Conservation (phyloP, 2,329 filamentous ascomycete species). For the Parafenestella ontariensis region DNA sequence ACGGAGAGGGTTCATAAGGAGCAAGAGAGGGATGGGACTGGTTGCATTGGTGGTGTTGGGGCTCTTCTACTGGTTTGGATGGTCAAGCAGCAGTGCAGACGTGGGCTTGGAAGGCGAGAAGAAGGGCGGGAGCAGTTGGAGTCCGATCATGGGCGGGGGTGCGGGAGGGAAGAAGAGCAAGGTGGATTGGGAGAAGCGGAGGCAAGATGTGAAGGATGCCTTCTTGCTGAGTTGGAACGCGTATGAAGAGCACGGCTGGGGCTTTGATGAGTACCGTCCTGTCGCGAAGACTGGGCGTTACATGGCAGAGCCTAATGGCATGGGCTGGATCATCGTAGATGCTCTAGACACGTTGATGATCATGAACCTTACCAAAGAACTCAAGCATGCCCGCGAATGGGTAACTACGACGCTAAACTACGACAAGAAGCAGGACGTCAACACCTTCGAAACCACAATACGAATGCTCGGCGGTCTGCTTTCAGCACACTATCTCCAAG, state of each 20-base stretch:
- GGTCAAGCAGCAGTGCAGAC: conserved; percentile 37
- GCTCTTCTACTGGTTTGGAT: conserved; percentile 74
- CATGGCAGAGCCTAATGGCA: conserved; percentile 81
- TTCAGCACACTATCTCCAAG: conserved; percentile 94
- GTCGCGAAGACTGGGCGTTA: conserved; percentile 78
- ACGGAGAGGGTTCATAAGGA: conserved; percentile 60
- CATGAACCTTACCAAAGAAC: conserved; percentile 91
- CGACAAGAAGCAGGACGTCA: conserved; percentile 93
- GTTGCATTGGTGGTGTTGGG: conserved; percentile 63
- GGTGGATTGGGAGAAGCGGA: conserved; percentile 78
- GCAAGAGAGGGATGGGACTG: conserved; percentile 66
- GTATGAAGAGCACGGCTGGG: conserved; percentile 94
- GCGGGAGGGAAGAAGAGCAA: conserved; percentile 35
- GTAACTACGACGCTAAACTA: conserved; percentile 81
- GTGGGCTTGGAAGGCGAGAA: conserved; percentile 35
- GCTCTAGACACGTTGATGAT: conserved; percentile 95
- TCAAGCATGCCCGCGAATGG: conserved; percentile 88
- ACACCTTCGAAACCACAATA: conserved; percentile 97
- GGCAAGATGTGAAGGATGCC: conserved; percentile 83
- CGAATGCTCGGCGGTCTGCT: conserved; percentile 94
- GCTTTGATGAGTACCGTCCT: conserved; percentile 87
- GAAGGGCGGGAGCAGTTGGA: conserved; percentile 43
- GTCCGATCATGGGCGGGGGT: conserved; percentile 39
- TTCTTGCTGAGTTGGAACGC: conserved; percentile 92
- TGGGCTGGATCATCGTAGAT: conserved; percentile 99